Percentiles rank a stretch among this genome's conserved stretches.
Evolutionary conservation across 1,284 basidiomycete genomes (phyloP).

Genomic region (Irpex sp.): DNA sequence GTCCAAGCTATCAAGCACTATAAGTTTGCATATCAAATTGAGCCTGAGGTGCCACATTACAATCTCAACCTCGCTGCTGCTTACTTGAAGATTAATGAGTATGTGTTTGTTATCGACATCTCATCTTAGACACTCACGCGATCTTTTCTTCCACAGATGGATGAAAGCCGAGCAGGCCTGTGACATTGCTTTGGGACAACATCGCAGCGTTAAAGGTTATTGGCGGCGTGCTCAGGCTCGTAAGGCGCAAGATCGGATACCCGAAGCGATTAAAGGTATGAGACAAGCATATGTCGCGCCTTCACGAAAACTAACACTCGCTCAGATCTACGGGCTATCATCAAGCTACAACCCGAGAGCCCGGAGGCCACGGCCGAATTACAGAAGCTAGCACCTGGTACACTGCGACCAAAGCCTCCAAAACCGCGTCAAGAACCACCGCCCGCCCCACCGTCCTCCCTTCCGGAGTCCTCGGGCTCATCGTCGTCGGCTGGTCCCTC

Average conservation of each 20-base stretch:
- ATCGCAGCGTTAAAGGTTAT: constrained; percentile 61
- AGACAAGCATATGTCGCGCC: neutral
- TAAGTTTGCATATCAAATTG: constrained; percentile 52
- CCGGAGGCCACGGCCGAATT: constrained; percentile 55
- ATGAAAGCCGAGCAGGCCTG: constrained; percentile 66
- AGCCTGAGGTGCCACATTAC: constrained; percentile 68
- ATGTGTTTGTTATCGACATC: constrained; percentile 20
- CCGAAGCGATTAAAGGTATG: constrained; percentile 62
- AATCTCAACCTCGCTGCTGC: constrained; percentile 70
- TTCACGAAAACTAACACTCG: neutral
- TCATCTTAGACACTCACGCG: neutral
- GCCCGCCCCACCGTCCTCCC: constrained; percentile 16
- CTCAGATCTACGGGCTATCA: constrained; percentile 53
- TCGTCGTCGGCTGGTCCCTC: constrained; percentile 11
- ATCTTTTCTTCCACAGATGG: constrained; percentile 41
- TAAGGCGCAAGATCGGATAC: constrained; percentile 48
- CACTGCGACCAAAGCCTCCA: neutral
- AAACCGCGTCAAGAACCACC: constrained; percentile 10
- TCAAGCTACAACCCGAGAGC: constrained; percentile 58
- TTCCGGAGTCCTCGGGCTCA: constrained; percentile 9
- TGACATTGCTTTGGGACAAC: constrained; percentile 55
- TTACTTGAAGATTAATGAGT: constrained; percentile 63
- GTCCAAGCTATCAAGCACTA: constrained; percentile 52
- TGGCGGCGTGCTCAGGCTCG: constrained; percentile 63
- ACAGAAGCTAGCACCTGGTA: constrained; percentile 34